Base-by-base conservation (phyloP, 169 alveolate genomes). In the Plasmodium relictum region DNA sequence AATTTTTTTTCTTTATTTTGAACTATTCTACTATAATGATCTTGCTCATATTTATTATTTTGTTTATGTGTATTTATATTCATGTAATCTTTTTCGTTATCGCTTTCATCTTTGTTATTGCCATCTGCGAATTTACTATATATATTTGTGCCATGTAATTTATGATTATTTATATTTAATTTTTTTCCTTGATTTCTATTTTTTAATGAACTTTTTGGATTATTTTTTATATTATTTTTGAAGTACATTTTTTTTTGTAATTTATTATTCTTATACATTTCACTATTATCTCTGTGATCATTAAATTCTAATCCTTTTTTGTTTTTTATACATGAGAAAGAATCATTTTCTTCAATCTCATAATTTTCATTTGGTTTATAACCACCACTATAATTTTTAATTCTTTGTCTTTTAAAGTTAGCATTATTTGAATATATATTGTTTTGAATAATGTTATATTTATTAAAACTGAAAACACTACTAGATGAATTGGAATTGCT, bases 371-470 rank as follows among this genome's bases (percentile, higher is more conserved):
- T 59, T 26, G 71, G 50, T 59, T 39, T 59, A 59, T 65, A 73
- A 39, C 18, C 22, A 59, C 26, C 39, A 41, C 18, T 52, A 31
- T 63, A 48, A 10, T 52, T 72, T 48, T 41, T 39, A 48, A 78
- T 20, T 48, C 48, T 78, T 78, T 45, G 68, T 54, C 78, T 78
- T 54, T 78, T 65, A 22, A 44, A 22, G 48, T 78, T 78, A 20
- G 89, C 89, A 69, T 78, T 78, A 52, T 62, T 78, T 7, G 89
- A 78, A 66, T 78, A 78, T 78, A 78, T 78, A 42, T 78, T 78
- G 56, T 78, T 78, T 54, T 78, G 62, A 39, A 78, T 63, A 45
- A 78, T 37, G 9, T 37, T 78, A 78, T 78, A 78, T 22, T 78
- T 78, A 70, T 78, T 66, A 63, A 78, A 62, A 63, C 65, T 78